These are phyloP conservation scores for Cordyceps javanica DNA, from an alignment of 2,329 filamentous ascomycete species.

Conservation along the genomic window DNA sequence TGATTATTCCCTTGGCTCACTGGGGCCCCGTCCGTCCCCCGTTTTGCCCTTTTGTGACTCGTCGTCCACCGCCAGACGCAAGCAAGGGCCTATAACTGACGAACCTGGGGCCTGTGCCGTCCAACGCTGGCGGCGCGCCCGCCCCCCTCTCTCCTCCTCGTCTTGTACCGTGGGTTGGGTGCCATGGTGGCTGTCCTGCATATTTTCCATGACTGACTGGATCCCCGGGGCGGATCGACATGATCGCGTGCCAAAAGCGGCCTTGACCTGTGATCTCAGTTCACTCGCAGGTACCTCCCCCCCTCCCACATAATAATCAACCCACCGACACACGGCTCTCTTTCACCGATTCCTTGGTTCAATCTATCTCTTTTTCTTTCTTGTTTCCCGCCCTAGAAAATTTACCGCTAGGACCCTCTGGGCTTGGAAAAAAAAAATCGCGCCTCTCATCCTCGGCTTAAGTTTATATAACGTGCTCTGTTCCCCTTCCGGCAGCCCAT, in stretches of 20 bases:
- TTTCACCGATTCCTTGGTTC: not conserved
- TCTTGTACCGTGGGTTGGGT: not conserved
- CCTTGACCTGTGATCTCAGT: not conserved
- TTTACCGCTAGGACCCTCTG: not conserved
- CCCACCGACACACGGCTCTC: not conserved
- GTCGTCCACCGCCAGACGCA: not conserved
- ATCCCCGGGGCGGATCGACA: slow-evolving; percentile 8
- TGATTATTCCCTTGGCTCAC: no score
- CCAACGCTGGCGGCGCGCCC: not conserved
- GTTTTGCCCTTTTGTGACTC: not conserved
- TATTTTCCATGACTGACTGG: no score
- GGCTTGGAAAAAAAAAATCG: no score
- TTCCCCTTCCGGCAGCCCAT: not conserved
- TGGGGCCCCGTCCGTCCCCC: not conserved
- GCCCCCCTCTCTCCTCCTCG: no score
- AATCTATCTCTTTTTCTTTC: not conserved
- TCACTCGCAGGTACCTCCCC: not conserved
- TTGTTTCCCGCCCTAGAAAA: not conserved
- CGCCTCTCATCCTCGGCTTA: not conserved
- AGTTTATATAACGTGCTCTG: not conserved
- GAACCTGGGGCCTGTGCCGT: not conserved
- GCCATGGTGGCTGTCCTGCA: not conserved
- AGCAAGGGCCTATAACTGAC: not conserved
- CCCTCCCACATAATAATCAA: not conserved
- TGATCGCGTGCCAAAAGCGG: slow-evolving; percentile 14